A percentile compares a stretch with the other conserved stretches of the same genome.
Evolutionary conservation across 306 rosid species (phyloP).

Genomic region (Cucurbita moschata): DNA sequence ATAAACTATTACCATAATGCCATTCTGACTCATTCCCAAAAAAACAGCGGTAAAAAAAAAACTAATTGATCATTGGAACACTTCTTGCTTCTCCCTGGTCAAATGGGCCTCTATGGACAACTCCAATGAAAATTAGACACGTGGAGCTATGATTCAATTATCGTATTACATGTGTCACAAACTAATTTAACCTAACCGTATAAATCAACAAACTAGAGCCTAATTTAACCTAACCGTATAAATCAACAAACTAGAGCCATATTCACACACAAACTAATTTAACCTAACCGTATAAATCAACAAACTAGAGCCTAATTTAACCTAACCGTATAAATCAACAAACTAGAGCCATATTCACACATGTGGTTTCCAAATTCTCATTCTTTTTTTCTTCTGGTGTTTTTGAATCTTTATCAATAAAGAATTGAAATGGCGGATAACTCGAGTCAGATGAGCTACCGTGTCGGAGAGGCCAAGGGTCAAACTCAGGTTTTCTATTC

Average conservation of each 20-base stretch:
- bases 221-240: too few relatives aligned
- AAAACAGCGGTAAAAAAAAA: not conserved
- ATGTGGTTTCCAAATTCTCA: not conserved
- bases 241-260: too few relatives aligned
- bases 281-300: too few relatives aligned
- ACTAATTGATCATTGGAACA: too few relatives aligned
- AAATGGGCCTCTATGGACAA: not conserved
- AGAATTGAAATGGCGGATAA: conserved; percentile 21
- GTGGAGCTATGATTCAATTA: not conserved
- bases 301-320: too few relatives aligned
- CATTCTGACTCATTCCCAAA: not conserved
- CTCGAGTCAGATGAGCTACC: conserved; percentile 22
- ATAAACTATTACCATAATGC: not conserved
- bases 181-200: too few relatives aligned
- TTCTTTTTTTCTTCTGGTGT: not conserved
- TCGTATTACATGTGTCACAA: not conserved
- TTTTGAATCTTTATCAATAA: not conserved
- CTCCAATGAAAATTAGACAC: not conserved
- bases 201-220: too few relatives aligned
- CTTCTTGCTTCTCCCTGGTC: too few relatives aligned
- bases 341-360: not conserved
- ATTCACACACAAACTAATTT: too few relatives aligned
- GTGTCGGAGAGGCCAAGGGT: conserved; percentile 55
- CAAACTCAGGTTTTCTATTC: conserved; percentile 25
- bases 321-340: not conserved